These are phyloP conservation scores for Dissoconium aciculare DNA, from an alignment of 2,329 filamentous ascomycete species.

Conservation along the genomic window DNA sequence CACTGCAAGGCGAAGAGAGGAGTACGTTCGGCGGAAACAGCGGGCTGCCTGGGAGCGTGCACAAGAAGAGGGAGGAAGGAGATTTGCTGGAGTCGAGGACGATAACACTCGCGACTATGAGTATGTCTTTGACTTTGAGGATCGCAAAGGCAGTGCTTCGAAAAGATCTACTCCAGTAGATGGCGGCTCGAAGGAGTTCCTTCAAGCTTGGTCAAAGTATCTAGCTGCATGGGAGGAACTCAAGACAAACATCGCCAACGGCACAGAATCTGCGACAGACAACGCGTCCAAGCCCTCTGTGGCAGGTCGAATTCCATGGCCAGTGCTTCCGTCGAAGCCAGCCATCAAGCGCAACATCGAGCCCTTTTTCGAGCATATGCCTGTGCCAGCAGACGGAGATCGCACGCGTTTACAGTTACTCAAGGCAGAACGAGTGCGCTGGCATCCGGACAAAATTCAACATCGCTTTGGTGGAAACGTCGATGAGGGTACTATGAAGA, in stretches of 20 bases:
- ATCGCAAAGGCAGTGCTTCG: conserved; percentile 5
- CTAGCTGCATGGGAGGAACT: conserved; percentile 19
- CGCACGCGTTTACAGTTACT: conserved; percentile 36
- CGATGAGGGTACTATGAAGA: conserved; percentile 55
- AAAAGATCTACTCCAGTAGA: conserved; percentile 6
- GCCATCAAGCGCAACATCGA: conserved; percentile 47
- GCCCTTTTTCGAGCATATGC: conserved; percentile 51
- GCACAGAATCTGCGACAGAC: too few species aligned
- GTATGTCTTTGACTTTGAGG: conserved; percentile 22
- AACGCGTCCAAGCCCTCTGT: too few species aligned
- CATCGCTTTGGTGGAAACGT: conserved; percentile 65
- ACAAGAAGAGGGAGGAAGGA: conserved; percentile 23
- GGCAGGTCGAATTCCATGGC: conserved; percentile 49
- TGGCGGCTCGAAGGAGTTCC: conserved; percentile 11
- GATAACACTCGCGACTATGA: conserved; percentile 43
- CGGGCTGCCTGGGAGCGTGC: conserved; percentile 22
- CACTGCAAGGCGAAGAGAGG: conserved; percentile 19
- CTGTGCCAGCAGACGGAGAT: conserved; percentile 13
- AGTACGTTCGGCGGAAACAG: conserved; percentile 29
- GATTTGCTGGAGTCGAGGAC: conserved; percentile 21
- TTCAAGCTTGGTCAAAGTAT: conserved; percentile 18
- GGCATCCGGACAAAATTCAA: conserved; percentile 97
- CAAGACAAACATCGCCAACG: conserved; percentile 12
- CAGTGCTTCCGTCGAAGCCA: conserved; percentile 46
- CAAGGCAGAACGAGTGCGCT: conserved; percentile 75